Conservation (phyloP, 2,329 filamentous ascomycete species). For the Malbranchea zuffiana region DNA sequence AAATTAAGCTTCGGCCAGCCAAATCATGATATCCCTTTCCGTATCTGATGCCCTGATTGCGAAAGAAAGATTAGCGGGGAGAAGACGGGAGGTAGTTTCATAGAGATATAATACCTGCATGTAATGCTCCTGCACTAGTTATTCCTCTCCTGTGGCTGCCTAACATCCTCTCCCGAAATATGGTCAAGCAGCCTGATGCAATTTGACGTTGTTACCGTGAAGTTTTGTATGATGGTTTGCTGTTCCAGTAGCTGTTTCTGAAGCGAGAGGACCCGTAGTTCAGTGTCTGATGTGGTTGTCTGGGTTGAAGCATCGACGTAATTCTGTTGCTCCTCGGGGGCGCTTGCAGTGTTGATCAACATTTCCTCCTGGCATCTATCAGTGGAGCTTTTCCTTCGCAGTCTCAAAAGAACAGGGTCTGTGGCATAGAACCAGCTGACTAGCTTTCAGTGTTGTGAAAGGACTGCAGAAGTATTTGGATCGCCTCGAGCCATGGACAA, state of each 20-base stretch:
- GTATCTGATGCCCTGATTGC: neutral
- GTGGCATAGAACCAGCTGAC: too few species aligned
- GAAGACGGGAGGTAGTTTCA: neutral
- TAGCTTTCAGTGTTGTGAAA: neutral
- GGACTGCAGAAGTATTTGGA: neutral
- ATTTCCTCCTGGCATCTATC: too few species aligned
- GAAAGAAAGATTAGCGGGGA: neutral
- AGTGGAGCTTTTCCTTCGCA: too few species aligned
- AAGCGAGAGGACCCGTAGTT: neutral
- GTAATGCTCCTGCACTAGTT: too few species aligned
- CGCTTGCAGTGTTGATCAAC: too few species aligned
- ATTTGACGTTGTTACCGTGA: neutral
- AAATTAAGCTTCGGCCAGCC: conserved; percentile 12
- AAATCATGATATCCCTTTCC: conserved; percentile 2
- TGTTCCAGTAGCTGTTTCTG: neutral
- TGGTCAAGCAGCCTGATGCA: neutral
- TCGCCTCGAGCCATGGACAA: neutral
- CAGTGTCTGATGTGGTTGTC: too few species aligned
- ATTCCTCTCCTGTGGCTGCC: too few species aligned
- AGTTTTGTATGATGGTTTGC: neutral
- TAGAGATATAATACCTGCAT: too few species aligned
- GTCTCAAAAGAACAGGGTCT: too few species aligned
- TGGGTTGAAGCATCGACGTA: neutral
- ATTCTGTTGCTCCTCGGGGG: neutral
- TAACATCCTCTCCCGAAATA: neutral